A percentile compares a stretch with the other conserved stretches of the same genome.
These are phyloP conservation scores for Polytrichum commune DNA, from an alignment of 225 moss, liverwort and hornwort genomes.

Conservation along the genomic window DNA sequence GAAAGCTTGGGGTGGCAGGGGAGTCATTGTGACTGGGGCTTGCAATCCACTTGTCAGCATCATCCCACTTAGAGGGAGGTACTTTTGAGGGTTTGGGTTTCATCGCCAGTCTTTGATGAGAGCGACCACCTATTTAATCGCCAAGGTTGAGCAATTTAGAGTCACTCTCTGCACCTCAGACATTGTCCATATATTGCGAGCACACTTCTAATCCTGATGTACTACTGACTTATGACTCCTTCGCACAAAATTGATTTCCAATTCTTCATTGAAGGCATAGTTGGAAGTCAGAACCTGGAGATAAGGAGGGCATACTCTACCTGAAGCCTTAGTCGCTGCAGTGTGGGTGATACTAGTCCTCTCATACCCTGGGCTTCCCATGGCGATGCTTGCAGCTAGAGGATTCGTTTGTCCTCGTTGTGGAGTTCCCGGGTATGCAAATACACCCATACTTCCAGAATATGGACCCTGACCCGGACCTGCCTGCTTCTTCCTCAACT, in stretches of 20 bases:
- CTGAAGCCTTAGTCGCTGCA: slow-evolving; percentile 16
- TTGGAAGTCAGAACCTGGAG: background rate
- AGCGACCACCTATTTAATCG: slow-evolving; percentile 23
- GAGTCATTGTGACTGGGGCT: slow-evolving; percentile 40
- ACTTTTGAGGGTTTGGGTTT: slow-evolving; percentile 31
- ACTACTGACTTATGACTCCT: background rate
- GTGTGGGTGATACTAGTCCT: slow-evolving; percentile 7
- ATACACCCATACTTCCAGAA: slow-evolving; percentile 30
- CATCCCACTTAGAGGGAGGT: slow-evolving; percentile 63
- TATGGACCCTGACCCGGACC: slow-evolving; percentile 20
- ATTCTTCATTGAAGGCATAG: background rate
- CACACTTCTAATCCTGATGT: background rate
- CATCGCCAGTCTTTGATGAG: slow-evolving; percentile 30
- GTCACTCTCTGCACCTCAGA: background rate
- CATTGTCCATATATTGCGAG: background rate
- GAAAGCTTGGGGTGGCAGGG: slow-evolving; percentile 20
- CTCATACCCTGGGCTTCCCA: slow-evolving; percentile 14
- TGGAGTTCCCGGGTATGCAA: slow-evolving; percentile 28
- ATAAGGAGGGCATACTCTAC: slow-evolving; percentile 7
- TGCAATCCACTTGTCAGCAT: slow-evolving; percentile 66
- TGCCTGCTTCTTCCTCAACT: slow-evolving; percentile 33
- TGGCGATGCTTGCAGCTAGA: slow-evolving; percentile 5
- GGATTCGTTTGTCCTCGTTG: slow-evolving; percentile 13
- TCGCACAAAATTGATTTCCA: slow-evolving; percentile 2
- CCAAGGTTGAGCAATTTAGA: too few species aligned